These are phyloP conservation scores for Mycosphaerella arachidis DNA, from an alignment of 2,329 filamentous ascomycete species.

Conservation along the genomic window DNA sequence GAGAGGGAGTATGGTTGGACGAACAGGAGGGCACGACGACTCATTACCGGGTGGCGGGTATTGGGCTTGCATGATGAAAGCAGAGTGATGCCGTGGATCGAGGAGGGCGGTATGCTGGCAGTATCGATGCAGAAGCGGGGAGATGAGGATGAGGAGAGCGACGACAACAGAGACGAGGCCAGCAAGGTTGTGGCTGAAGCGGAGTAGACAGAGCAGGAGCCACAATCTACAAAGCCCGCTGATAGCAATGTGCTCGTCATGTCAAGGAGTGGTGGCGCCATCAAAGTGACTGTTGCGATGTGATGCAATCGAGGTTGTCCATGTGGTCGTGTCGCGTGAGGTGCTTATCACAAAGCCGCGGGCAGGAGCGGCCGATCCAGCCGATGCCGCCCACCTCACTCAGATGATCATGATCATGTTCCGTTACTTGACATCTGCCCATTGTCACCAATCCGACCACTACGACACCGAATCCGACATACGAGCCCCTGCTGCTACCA, in stretches of 20 bases:
- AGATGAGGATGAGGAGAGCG: neutral
- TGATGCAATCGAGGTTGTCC: neutral
- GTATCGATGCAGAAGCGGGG: neutral
- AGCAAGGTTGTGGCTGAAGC: neutral
- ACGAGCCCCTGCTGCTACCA: neutral
- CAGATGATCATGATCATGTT: neutral
- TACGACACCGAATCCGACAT: neutral
- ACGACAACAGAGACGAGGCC: neutral
- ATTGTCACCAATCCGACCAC: neutral
- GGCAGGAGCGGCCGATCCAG: neutral
- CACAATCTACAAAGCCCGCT: neutral
- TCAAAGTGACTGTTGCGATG: neutral
- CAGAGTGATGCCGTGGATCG: slow-evolving; percentile 17
- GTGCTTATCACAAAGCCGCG: neutral
- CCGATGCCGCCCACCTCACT: neutral
- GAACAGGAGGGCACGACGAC: slow-evolving; percentile 14
- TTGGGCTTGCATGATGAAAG: slow-evolving; percentile 25
- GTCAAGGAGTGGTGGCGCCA: neutral
- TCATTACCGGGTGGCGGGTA: slow-evolving; percentile 22
- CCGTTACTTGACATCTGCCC: neutral
- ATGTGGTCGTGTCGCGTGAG: neutral
- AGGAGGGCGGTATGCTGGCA: slow-evolving; percentile 20
- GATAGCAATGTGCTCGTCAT: neutral
- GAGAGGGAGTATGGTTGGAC: slow-evolving; percentile 13
- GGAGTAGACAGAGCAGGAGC: neutral